Evolutionary conservation across 352 stramenopile genomes (phyloP), one percentile per base, ranked within the genome.

Genomic region (Hyaloperonospora arabidopsidis): DNA sequence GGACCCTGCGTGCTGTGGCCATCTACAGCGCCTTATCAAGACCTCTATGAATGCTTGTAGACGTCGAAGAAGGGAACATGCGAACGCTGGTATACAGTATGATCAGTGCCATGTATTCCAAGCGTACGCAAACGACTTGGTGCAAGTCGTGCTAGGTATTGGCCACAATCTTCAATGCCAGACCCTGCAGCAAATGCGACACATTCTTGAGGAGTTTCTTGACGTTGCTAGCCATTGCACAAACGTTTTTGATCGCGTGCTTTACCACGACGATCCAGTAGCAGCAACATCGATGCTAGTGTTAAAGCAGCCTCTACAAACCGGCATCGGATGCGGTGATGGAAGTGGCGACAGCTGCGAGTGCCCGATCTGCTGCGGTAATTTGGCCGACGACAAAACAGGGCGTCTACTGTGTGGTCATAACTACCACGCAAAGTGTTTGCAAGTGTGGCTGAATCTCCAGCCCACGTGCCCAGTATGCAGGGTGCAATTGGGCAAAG

Each of bases 391-490:
- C 44, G 70, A 79, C 44, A 52, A 66, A 65, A 86, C 70, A 45
- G 55, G 74, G 17, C 59, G 60, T 49, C 65, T 89, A 22, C 57
- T 70, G 47, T 92, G 82, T 57, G 68, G 62, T 39, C 82, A 92
- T 63, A 65, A 62, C 25, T 92, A 73, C 57, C 82, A 92, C 65
- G 49, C 57, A 19, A 68, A 70, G 47, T 92, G 82, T 49, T 68
- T 89, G 17, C 64, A 68, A 35, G 65, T 87, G 43, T 92, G 82
- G 82, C 61, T 89, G 21, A 70, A 70, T 32, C 63, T 87, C 59
- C 72, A 88, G 54, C 68, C 75, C 48, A 84, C 74, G 43, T 92
- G 82, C 47, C 82, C 82, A 8, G 76, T 86, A 55, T 92, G 82
- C 38, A 76, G 68, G 39, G 34, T 65, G 50, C 58, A 67, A 35